Evolutionary conservation across 139 green algal genomes (phyloP).

Genomic region (Micractinium sp.): DNA sequence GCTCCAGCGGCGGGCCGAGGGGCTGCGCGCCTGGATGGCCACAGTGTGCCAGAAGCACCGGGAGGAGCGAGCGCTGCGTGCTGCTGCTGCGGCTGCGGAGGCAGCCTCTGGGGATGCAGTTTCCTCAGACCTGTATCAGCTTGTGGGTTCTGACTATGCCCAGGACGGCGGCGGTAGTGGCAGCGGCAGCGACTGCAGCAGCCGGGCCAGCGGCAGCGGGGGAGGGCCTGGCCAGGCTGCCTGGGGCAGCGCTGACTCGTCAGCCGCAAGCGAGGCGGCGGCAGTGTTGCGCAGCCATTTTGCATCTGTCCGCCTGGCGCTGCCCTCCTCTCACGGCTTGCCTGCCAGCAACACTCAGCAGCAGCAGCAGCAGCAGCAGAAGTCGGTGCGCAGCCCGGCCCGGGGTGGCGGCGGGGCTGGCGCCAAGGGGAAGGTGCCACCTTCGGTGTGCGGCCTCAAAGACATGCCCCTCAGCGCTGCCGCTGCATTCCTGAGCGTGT

Average conservation of each 20-base stretch:
- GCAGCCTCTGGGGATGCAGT: background rate
- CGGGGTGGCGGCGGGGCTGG: background rate
- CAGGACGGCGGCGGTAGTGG: background rate
- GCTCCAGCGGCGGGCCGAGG: constrained; percentile 4
- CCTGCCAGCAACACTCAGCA: background rate
- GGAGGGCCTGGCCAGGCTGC: too few relatives aligned
- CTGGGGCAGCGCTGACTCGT: too few relatives aligned
- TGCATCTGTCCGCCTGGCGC: background rate
- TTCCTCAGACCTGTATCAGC: background rate
- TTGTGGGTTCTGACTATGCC: too few relatives aligned
- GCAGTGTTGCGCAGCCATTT: background rate
- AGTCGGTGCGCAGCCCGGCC: background rate
- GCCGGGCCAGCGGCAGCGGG: background rate
- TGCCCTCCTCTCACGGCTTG: background rate
- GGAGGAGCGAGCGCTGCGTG: constrained; percentile 8
- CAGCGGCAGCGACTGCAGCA: background rate
- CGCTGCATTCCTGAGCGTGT: background rate
- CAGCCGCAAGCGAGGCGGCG: background rate
- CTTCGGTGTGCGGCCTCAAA: background rate
- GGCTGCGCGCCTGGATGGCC: constrained; percentile 26
- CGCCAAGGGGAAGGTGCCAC: background rate
- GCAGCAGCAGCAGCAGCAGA: background rate
- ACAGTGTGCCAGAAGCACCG: background rate
- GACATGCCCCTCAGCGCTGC: background rate
- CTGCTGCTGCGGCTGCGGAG: background rate